Evolutionary conservation across 768 basidiomycete genomes (phyloP).

Genomic region (Rhizopogon rudus): DNA sequence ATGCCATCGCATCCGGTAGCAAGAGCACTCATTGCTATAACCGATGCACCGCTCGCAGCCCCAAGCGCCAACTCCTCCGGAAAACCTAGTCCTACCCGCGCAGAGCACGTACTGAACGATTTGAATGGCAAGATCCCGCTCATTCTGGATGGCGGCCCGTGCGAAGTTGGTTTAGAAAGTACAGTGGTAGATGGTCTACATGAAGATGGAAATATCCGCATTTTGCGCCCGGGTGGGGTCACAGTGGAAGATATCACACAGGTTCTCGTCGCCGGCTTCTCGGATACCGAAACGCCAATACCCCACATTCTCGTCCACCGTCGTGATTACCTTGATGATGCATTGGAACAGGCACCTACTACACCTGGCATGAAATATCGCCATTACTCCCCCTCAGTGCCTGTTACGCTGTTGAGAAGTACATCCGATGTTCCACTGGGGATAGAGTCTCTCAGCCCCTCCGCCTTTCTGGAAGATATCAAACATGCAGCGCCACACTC

Average conservation of each 20-base stretch:
- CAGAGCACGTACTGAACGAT: constrained; percentile 79
- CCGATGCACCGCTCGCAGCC: constrained; percentile 79
- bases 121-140: constrained; percentile 67
- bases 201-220: constrained; percentile 66
- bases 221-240: constrained; percentile 89
- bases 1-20: constrained; percentile 96
- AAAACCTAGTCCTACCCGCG: constrained; percentile 89
- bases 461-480: constrained; percentile 41
- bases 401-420: constrained; percentile 71
- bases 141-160: constrained; percentile 90
- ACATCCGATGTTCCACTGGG: constrained; percentile 36
- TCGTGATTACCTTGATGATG: constrained; percentile 68
- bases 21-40: constrained; percentile 74
- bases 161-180: constrained; percentile 89
- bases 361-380: constrained; percentile 99
- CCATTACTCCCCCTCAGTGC: constrained; percentile 91
- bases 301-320: constrained; percentile 73
- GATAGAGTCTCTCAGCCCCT: constrained; percentile 23
- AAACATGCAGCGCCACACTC: constrained; percentile 12
- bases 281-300: constrained; percentile 23
- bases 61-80: constrained; percentile 95
- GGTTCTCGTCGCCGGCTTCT: constrained; percentile 41
- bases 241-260: constrained; percentile 83
- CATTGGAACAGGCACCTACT: constrained; percentile 75
- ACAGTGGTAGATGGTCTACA: constrained; percentile 91